Conservation (phyloP, 495 filamentous ascomycete species). For the Neurospora discreta region DNA sequence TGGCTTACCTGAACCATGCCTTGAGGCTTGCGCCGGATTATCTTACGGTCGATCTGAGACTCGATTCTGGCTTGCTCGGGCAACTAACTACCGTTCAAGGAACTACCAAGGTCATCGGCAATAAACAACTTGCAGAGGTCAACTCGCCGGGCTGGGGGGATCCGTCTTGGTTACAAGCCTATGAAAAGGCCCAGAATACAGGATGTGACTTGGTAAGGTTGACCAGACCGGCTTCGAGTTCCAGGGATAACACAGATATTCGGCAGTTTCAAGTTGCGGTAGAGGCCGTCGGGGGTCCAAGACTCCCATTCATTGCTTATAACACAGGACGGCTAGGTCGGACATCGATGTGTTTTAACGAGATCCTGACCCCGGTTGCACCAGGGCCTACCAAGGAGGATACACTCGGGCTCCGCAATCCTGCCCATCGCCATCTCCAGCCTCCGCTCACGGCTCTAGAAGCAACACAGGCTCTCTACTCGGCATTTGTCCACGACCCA, state of each 20-base stretch:
- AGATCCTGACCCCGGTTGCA: constrained; percentile 52
- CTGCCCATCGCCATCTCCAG: constrained; percentile 1
- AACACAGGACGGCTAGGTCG: constrained; percentile 53
- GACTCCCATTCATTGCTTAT: constrained; percentile 51
- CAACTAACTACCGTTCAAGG: constrained; percentile 43
- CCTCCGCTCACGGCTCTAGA: constrained; percentile 47
- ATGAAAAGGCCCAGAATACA: constrained; percentile 43
- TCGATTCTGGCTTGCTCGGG: constrained; percentile 33
- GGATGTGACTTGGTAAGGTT: constrained; percentile 56
- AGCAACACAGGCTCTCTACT: constrained; percentile 42
- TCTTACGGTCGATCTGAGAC: constrained; percentile 48
- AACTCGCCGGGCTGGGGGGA: constrained; percentile 45
- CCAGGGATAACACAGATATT: constrained; percentile 49
- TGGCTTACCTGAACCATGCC: constrained; percentile 47
- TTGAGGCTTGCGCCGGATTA: constrained; percentile 59
- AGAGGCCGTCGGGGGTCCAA: constrained; percentile 30
- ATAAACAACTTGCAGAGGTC: constrained; percentile 32
- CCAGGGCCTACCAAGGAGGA: constrained; percentile 37
- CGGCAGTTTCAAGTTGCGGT: constrained; percentile 37
- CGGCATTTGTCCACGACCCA: constrained; percentile 43
- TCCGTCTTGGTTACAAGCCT: constrained; percentile 38
- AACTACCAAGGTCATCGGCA: constrained; percentile 55
- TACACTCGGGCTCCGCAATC: constrained; percentile 4
- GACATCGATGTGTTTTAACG: constrained; percentile 56
- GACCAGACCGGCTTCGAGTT: constrained; percentile 38